Conservation (phyloP, 495 filamentous ascomycete genomes). For the Xylaria telfairii region DNA sequence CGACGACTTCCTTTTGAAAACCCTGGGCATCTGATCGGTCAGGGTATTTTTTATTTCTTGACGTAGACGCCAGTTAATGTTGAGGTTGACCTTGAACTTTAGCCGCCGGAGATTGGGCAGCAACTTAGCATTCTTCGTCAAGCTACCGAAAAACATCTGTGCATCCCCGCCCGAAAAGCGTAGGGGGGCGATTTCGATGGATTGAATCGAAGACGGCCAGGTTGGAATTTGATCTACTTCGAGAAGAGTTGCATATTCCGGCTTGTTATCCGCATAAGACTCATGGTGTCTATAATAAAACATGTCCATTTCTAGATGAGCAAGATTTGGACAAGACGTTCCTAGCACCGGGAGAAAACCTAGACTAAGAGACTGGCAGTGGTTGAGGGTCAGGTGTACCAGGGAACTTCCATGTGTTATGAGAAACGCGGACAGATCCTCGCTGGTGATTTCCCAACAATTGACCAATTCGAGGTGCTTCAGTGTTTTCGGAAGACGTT, state of each 20-base stretch:
- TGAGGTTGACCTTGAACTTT: slow-evolving; percentile 72
- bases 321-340: slow-evolving; percentile 68
- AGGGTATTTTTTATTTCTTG: slow-evolving; percentile 75
- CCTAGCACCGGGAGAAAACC: slow-evolving; percentile 69
- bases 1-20: slow-evolving; percentile 65
- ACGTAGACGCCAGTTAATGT: slow-evolving; percentile 79
- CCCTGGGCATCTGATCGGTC: slow-evolving; percentile 64
- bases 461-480: slow-evolving; percentile 72
- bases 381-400: slow-evolving; percentile 68
- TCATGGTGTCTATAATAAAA: slow-evolving; percentile 65
- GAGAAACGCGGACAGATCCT: slow-evolving; percentile 65
- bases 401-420: slow-evolving; percentile 65
- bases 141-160: slow-evolving; percentile 75
- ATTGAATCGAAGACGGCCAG: slow-evolving; percentile 74
- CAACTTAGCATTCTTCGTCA: slow-evolving; percentile 69
- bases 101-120: slow-evolving; percentile 70
- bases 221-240: slow-evolving; percentile 64
- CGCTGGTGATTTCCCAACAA: slow-evolving; percentile 70
- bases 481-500: slow-evolving; percentile 66
- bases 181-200: slow-evolving; percentile 75
- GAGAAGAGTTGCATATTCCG: slow-evolving; percentile 71
- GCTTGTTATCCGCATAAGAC: slow-evolving; percentile 66
- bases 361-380: slow-evolving; percentile 78
- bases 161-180: slow-evolving; percentile 69
- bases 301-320: slow-evolving; percentile 73